Evolutionary conservation across 306 rosid genomes (phyloP).

Genomic region (Heteromeles arbutifolia): DNA sequence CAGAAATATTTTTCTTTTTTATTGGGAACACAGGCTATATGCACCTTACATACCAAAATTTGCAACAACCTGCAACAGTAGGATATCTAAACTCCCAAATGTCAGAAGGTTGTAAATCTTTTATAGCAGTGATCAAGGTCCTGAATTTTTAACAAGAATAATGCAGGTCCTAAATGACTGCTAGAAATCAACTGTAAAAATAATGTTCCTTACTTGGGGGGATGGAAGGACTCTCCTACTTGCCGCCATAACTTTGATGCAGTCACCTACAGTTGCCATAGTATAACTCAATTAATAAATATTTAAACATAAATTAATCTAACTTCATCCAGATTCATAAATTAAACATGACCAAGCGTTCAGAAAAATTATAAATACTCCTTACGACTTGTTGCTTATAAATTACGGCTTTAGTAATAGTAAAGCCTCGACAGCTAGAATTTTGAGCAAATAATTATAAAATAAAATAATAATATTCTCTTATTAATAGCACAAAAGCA

Average conservation of each 20-base stretch:
- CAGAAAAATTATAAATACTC: neutral
- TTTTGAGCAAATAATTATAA: neutral
- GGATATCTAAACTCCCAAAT: neutral
- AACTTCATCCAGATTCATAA: neutral
- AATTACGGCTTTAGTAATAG: neutral
- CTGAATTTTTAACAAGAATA: neutral
- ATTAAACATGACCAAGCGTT: neutral
- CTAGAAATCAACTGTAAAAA: slow-evolving; percentile 3
- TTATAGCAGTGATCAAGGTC: neutral
- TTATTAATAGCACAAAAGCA: neutral
- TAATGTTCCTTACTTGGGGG: slow-evolving; percentile 62
- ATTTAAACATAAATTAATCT: neutral
- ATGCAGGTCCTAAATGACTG: slow-evolving; percentile 12
- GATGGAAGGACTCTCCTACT: slow-evolving; percentile 91
- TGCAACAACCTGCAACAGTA: neutral
- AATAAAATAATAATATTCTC: neutral
- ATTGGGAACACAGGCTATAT: neutral
- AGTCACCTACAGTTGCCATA: slow-evolving; percentile 54
- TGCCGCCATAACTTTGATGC: slow-evolving; percentile 79
- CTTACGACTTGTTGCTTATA: neutral
- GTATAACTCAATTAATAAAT: neutral
- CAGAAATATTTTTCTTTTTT: neutral
- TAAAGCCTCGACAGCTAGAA: neutral
- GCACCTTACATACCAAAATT: neutral
- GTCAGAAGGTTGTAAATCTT: neutral